phyloP scores from a whole-genome alignment of 2,329 filamentous ascomycete genomes.

The Pseudogymnoascus sp. region DNA sequence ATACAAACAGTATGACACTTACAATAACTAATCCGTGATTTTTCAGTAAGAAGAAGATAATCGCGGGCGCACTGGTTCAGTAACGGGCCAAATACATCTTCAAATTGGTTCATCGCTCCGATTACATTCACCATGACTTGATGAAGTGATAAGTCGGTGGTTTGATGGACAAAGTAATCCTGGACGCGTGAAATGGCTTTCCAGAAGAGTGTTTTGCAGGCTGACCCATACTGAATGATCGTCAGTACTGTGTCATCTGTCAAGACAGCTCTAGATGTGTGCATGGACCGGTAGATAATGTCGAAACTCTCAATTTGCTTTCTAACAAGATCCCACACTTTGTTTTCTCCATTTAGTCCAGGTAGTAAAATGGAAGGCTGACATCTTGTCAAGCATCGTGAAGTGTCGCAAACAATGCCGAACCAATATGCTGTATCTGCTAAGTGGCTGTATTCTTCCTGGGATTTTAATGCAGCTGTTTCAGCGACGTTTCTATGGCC shows the following conservation, averaged over 20 bases:
- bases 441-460: constrained; percentile 4
- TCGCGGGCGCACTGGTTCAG: not conserved
- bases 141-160: not conserved
- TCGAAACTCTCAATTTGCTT: not conserved
- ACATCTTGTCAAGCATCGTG: not conserved
- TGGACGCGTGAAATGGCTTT: constrained; percentile 1
- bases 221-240: not conserved
- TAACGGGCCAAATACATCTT: not conserved
- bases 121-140: not conserved
- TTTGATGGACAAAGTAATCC: not conserved
- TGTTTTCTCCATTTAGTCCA: not conserved
- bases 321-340: not conserved
- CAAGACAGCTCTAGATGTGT: not conserved
- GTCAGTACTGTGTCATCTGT: not conserved
- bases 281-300: not conserved
- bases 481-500: not conserved
- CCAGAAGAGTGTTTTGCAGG: not conserved
- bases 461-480: not conserved
- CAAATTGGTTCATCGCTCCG: not conserved
- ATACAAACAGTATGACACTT: not conserved
- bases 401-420: not conserved
- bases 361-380: constrained; percentile 4
- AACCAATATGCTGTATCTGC: constrained; percentile 2
- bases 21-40: not conserved
- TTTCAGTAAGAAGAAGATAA: not conserved